Conservation (phyloP, 2,329 filamentous ascomycete species). For the Xylariomycetidae sp. region DNA sequence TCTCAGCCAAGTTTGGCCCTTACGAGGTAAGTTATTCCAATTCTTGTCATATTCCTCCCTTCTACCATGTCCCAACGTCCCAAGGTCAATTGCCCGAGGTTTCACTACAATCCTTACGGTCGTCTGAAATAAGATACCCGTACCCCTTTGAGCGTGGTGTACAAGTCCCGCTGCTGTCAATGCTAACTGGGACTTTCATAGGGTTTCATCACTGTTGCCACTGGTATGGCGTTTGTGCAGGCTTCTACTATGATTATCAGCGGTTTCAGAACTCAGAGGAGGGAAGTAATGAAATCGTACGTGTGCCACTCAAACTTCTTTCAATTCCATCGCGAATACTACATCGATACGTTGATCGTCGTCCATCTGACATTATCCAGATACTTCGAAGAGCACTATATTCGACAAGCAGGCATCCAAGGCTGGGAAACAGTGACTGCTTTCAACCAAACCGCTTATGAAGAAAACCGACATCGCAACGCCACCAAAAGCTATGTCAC, state of each 20-base stretch:
- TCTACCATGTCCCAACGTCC: too few relatives aligned
- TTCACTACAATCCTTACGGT: too few relatives aligned
- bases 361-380: slow-evolving; percentile 25
- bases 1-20: slow-evolving; percentile 53
- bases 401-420: slow-evolving; percentile 51
- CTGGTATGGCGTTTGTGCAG: slow-evolving; percentile 51
- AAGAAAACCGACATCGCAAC: slow-evolving; percentile 48
- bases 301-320: slow-evolving; percentile 5
- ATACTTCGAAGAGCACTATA: slow-evolving; percentile 50
- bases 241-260: slow-evolving; percentile 49
- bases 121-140: too few relatives aligned
- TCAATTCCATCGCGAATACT: background rate
- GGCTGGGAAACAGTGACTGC: slow-evolving; percentile 57
- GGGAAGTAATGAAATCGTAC: slow-evolving; percentile 45
- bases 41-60: too few relatives aligned
- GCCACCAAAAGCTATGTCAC: slow-evolving; percentile 40
- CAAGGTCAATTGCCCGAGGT: too few relatives aligned
- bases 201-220: slow-evolving; percentile 58
- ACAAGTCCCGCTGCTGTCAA: too few relatives aligned
- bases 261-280: slow-evolving; percentile 43
- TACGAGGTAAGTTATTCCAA: too few relatives aligned
- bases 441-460: slow-evolving; percentile 56
- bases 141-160: too few relatives aligned
- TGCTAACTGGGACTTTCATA: too few relatives aligned
- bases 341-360: slow-evolving; percentile 9